Percentiles rank a stretch among this genome's conserved stretches.
These are phyloP conservation scores for Podosphaera fusca DNA, from an alignment of 2,329 filamentous ascomycete species.

Conservation along the genomic window DNA sequence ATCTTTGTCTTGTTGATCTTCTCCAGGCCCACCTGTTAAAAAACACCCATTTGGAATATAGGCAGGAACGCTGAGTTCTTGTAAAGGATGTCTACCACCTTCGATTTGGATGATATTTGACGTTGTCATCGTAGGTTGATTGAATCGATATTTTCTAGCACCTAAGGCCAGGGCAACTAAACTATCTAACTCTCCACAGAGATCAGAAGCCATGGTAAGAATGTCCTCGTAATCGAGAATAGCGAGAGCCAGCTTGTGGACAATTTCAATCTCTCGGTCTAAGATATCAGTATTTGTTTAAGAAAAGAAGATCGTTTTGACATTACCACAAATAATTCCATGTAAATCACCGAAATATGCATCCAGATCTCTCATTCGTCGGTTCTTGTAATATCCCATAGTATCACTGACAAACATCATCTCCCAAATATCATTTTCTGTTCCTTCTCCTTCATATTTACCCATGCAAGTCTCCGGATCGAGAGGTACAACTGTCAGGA, in stretches of 20 bases:
- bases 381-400: constrained; percentile 68
- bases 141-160: constrained; percentile 51
- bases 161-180: constrained; percentile 59
- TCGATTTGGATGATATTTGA: constrained; percentile 51
- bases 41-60: constrained; percentile 67
- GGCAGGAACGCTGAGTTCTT: constrained; percentile 57
- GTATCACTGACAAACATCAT: constrained; percentile 51
- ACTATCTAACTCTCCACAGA: constrained; percentile 72
- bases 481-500: constrained; percentile 51
- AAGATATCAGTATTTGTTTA: constrained; percentile 1
- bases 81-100: constrained; percentile 65
- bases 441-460: constrained; percentile 37
- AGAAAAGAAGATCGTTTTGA: not conserved
- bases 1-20: constrained; percentile 5
- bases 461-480: constrained; percentile 34
- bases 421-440: constrained; percentile 43
- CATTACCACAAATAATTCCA: constrained; percentile 53
- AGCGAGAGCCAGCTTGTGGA: constrained; percentile 49
- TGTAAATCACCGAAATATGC: constrained; percentile 65
- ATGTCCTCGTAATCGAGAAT: constrained; percentile 45
- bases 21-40: constrained; percentile 35
- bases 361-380: constrained; percentile 60
- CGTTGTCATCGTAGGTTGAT: constrained; percentile 42
- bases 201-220: constrained; percentile 47
- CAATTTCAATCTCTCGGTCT: constrained; percentile 78